Conservation (phyloP, 2,329 filamentous ascomycete species). For the Sporothrix curviconia region DNA sequence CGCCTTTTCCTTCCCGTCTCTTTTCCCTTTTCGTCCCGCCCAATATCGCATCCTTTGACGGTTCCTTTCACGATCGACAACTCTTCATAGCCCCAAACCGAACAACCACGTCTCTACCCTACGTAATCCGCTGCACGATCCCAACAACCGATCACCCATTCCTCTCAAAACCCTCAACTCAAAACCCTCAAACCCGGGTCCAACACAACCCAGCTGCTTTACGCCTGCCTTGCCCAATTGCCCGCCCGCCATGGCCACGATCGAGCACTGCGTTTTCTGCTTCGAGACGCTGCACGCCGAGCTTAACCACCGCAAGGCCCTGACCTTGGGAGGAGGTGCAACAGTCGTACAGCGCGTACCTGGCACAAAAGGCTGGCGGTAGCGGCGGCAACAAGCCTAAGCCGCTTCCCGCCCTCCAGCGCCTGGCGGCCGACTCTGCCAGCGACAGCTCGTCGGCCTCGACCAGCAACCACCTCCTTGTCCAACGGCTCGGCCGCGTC, state of each 20-base stretch:
- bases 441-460: conserved; percentile 24
- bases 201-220: background rate
- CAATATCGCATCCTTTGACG: no score
- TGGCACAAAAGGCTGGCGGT: conserved; percentile 24
- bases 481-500: conserved; percentile 21
- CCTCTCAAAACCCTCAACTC: no score
- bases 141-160: no score
- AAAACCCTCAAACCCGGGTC: no score
- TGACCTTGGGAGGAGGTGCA: conserved; percentile 64
- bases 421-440: conserved; percentile 27
- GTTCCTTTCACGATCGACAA: no score
- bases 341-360: conserved; percentile 50
- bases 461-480: conserved; percentile 23
- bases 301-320: conserved; percentile 61
- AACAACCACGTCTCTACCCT: no score
- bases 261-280: conserved; percentile 83
- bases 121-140: no score
- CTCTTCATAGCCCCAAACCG: no score
- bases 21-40: background rate
- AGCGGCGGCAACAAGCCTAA: conserved; percentile 23
- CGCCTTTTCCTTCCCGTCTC: background rate
- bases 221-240: background rate
- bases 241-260: conserved; percentile 61
- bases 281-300: conserved; percentile 79
- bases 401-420: conserved; percentile 36